Conservation (phyloP, 2,329 filamentous ascomycete genomes). For the Xylaria sp. region DNA sequence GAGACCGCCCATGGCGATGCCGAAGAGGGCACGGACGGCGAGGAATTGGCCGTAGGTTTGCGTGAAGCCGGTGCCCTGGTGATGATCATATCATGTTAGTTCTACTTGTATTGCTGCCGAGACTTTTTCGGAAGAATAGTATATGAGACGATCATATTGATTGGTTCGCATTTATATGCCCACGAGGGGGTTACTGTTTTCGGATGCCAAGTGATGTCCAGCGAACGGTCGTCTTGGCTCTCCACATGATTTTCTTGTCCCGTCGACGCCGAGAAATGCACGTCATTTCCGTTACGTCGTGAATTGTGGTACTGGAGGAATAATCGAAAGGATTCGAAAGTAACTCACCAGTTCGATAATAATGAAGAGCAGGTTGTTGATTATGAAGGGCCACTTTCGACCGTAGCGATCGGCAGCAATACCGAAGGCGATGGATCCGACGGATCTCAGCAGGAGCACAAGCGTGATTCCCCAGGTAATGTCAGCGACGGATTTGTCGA, state of each 20-base stretch:
- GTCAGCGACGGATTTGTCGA: constrained; percentile 49
- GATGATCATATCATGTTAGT: constrained; percentile 7
- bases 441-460: constrained; percentile 55
- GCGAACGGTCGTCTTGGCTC: neutral
- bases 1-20: constrained; percentile 75
- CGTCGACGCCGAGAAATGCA: neutral
- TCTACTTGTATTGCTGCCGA: neutral
- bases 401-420: constrained; percentile 53
- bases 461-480: constrained; percentile 62
- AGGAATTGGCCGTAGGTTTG: constrained; percentile 66
- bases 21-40: constrained; percentile 69
- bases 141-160: neutral
- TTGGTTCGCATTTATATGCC: neutral
- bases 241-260: neutral
- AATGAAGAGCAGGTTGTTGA: constrained; percentile 70
- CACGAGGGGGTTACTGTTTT: neutral
- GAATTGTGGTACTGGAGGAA: constrained; percentile 5
- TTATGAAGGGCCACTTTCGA: constrained; percentile 66
- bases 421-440: constrained; percentile 51
- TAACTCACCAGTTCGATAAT: constrained; percentile 60
- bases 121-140: neutral
- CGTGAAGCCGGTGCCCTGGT: constrained; percentile 60
- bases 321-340: constrained; percentile 7
- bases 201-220: constrained; percentile 25
- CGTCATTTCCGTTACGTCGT: neutral